Conservation (phyloP, 345 rosid species). For the Dovyalis caffra region DNA sequence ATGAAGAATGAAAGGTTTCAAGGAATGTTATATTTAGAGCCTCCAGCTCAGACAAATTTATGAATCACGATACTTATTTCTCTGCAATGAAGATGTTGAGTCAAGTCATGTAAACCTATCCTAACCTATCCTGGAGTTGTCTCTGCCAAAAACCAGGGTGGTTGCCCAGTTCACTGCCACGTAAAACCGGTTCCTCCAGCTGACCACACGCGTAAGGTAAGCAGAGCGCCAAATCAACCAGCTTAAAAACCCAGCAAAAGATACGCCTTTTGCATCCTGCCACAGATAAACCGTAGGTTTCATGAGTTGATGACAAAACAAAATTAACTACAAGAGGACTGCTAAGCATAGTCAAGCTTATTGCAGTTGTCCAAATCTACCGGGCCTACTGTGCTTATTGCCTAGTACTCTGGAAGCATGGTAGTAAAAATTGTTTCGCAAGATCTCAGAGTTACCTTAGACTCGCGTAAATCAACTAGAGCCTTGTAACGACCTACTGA, state of each 20-base stretch:
- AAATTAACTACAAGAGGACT: background rate
- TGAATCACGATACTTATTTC: background rate
- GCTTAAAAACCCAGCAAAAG: constrained; percentile 55
- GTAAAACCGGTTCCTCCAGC: constrained; percentile 77
- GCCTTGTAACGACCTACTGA: constrained; percentile 72
- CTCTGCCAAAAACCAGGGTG: constrained; percentile 71
- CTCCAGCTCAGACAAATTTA: background rate
- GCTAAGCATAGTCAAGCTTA: background rate
- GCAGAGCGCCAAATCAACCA: constrained; percentile 74
- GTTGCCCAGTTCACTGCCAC: constrained; percentile 78
- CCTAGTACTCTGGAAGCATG: too few relatives aligned
- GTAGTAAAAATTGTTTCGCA: background rate
- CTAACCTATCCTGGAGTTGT: constrained; percentile 57
- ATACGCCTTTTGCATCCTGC: constrained; percentile 60
- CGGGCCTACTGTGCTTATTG: too few relatives aligned
- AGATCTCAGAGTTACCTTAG: constrained; percentile 42
- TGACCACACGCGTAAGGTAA: constrained; percentile 63
- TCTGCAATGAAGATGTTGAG: background rate
- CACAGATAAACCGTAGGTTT: background rate
- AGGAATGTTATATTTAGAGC: background rate
- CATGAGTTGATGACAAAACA: background rate
- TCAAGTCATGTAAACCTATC: background rate
- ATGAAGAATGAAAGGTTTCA: background rate
- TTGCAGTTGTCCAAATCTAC: background rate
- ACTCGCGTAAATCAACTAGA: constrained; percentile 59